Evolutionary conservation across 441 rosid genomes (phyloP).

Genomic region (Aquilaria agallochum): DNA sequence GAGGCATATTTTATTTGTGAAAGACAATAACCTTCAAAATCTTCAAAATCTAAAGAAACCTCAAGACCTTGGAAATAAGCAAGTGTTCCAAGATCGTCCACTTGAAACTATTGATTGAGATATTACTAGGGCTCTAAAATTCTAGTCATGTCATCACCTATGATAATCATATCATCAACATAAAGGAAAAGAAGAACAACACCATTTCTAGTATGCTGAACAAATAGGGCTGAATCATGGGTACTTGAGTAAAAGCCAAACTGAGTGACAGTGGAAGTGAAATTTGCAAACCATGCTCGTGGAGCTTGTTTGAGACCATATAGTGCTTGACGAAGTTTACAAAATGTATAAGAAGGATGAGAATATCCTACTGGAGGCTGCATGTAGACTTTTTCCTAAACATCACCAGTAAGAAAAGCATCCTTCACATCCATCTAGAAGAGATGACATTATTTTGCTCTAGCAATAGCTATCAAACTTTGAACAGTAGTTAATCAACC

Average conservation of each 20-base stretch:
- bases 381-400: not conserved
- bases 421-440: slow-evolving; percentile 2
- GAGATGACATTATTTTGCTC: not conserved
- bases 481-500: not conserved
- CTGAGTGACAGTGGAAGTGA: not conserved
- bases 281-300: not conserved
- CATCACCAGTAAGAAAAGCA: slow-evolving; percentile 1
- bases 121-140: not conserved
- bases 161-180: slow-evolving; percentile 9
- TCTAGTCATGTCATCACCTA: not conserved
- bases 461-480: not conserved
- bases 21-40: too few relatives aligned
- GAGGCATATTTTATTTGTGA: slow-evolving; percentile 2
- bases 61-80: not conserved
- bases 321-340: not conserved
- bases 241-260: not conserved
- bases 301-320: slow-evolving; percentile 1
- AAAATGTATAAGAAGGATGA: not conserved
- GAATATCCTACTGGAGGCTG: not conserved
- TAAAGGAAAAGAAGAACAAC: not conserved
- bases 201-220: not conserved
- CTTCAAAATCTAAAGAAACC: not conserved
- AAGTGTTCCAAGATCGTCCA: not conserved
- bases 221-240: not conserved
- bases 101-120: not conserved